Percentiles rank a stretch among this genome's conserved stretches.
Evolutionary conservation across 2,329 filamentous ascomycete species (phyloP).

Genomic region (Pseudocercospora fijiensis): DNA sequence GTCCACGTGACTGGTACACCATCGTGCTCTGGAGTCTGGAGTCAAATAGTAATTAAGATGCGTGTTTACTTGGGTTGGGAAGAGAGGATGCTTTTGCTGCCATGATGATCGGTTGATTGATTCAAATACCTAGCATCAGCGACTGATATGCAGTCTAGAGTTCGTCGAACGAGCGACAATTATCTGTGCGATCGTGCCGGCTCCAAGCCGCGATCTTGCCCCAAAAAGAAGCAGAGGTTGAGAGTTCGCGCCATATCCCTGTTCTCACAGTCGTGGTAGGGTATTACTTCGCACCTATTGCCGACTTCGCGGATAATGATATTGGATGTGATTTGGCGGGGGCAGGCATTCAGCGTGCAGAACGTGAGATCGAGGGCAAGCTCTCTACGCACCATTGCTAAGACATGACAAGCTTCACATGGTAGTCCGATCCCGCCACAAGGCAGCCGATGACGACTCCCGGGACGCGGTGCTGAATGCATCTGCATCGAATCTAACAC

Average conservation of each 20-base stretch:
- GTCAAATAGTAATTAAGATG: neutral
- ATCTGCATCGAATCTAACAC: slow-evolving; percentile 57
- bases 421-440: neutral
- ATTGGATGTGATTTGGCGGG: neutral
- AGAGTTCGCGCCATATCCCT: neutral
- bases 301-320: neutral
- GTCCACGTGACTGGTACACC: neutral
- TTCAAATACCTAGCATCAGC: neutral
- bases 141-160: neutral
- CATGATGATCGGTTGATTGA: neutral
- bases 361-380: neutral
- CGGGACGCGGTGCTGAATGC: slow-evolving; percentile 10
- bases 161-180: neutral
- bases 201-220: neutral
- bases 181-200: neutral
- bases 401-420: neutral
- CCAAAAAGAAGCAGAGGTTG: neutral
- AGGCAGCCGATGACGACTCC: neutral
- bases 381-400: neutral
- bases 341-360: neutral
- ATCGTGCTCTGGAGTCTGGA: neutral
- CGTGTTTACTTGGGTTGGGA: neutral
- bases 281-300: neutral
- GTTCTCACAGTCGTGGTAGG: neutral
- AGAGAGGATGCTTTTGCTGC: neutral